Percentiles rank a stretch among this genome's conserved stretches.
Conservation (phyloP, 1,139 yeast species). For the Yamadazyma diddensiae region DNA sequence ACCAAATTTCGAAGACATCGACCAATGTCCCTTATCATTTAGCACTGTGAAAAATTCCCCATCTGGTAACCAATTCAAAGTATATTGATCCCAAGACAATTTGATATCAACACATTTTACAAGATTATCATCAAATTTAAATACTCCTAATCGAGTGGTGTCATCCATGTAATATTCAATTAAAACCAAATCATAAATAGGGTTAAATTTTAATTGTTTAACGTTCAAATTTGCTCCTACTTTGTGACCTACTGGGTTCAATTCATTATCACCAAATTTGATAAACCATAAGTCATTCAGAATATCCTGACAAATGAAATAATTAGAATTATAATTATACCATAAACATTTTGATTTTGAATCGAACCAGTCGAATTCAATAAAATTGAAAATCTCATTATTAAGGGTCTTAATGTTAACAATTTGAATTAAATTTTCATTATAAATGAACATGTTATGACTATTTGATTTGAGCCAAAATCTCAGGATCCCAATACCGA, state of each 20-base stretch:
- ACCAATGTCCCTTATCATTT: constrained; percentile 29
- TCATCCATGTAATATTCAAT: constrained; percentile 3
- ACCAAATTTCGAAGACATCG: constrained; percentile 36
- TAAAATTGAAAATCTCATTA: constrained; percentile 26
- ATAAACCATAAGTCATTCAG: constrained; percentile 29
- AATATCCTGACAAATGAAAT: constrained; percentile 31
- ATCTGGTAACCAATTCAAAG: constrained; percentile 32
- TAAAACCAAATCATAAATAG: constrained; percentile 14
- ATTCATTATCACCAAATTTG: constrained; percentile 13
- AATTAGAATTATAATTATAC: constrained; percentile 24
- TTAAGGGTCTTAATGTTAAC: constrained; percentile 34
- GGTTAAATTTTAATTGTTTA: constrained; percentile 22
- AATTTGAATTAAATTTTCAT: constrained; percentile 28
- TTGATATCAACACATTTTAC: constrained; percentile 1
- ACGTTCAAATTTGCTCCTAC: constrained; percentile 9
- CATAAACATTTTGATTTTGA: constrained; percentile 17
- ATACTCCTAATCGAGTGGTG: constrained; percentile 4
- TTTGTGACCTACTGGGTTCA: constrained; percentile 16
- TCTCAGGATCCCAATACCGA: constrained; percentile 30
- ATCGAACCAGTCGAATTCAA: constrained; percentile 32
- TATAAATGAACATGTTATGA: constrained; percentile 35
- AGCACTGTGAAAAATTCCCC: constrained; percentile 32
- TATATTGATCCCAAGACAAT: constrained; percentile 2
- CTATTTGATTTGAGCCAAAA: constrained; percentile 42
- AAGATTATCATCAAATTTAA: constrained; percentile 3